Evolutionary conservation across 1,284 basidiomycete species (phyloP), one percentile per base, ranked within the genome.

Genomic region (Testicularia cyperi): DNA sequence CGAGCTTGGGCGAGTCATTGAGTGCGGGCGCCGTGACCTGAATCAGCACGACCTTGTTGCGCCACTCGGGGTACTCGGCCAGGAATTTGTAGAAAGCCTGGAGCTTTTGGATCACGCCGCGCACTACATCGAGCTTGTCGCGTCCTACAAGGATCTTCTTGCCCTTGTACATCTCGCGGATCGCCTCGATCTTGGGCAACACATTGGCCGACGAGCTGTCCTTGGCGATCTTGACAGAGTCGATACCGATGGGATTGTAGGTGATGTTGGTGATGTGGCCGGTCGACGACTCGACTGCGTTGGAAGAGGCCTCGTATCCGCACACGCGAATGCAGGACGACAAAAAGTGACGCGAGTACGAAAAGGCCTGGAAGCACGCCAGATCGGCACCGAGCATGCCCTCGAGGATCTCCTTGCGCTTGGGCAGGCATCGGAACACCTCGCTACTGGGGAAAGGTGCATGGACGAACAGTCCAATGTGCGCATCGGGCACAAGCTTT

Each of bases 121-220:
- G 96, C 65, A 96, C 92, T 13, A 92, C 90, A 72, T 99, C 95
- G 29, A 98, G 84, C 81, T 99, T 99, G 79, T 99, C 94, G n/a
- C 95, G 83, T 12, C 92, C 94, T 22, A 99, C 88, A 51, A 99
- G 92, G 72, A 99, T 96, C 83, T 97, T 97, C 83, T 96, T 97
- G 68, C 88, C 91, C 68, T 89, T 86, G 79, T 99, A 99, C 34
- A 97, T 79, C 25, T 86, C 82, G 27, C 85, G 82, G 1, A 98
- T 82, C 0, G 90, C 87, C 48, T 89, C 86, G 25, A 94, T 82
- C 79, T 96, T 97, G 19, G 92, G 92, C 55, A 84, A 79, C 45
- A 98, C 88, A 5, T 89, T 91, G 0, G 88, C 85, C 3, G 86
- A 81, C 39, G 85, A 81, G 22, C 86, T 87, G 77, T 97, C 92